Percentiles rank a stretch among this genome's conserved stretches.
These are phyloP conservation scores for Myxozyma monticola DNA, from an alignment of 805 yeast species.

Conservation along the genomic window DNA sequence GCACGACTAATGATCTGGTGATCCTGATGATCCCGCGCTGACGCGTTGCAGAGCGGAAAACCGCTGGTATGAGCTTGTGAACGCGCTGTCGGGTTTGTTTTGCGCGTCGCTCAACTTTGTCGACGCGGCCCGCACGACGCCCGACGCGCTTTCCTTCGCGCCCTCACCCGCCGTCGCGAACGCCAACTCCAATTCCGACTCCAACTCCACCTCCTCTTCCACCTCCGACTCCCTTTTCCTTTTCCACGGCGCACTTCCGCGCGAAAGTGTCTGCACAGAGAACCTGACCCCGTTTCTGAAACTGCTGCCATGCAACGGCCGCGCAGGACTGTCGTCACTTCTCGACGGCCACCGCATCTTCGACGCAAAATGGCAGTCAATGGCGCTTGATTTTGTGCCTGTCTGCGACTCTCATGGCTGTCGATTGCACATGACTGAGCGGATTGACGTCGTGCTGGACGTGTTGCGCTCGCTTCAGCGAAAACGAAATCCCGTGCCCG, in stretches of 20 bases:
- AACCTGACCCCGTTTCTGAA: constrained; percentile 91
- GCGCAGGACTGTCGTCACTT: constrained; percentile 79
- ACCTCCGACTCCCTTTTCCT: constrained; percentile 2
- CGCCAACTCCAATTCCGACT: no score
- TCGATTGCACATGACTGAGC: constrained; percentile 57
- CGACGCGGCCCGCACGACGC: constrained; percentile 72
- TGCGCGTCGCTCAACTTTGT: constrained; percentile 93
- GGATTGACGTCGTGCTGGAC: constrained; percentile 71
- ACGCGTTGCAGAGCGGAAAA: constrained; percentile 37
- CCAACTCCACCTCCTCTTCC: constrained; percentile 6
- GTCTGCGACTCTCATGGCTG: constrained; percentile 50
- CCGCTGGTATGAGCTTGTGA: constrained; percentile 68
- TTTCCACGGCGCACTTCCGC: constrained; percentile 83
- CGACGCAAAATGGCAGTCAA: constrained; percentile 90
- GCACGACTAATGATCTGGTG: background rate
- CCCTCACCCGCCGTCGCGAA: background rate
- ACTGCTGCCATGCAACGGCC: constrained; percentile 87
- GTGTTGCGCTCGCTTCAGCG: constrained; percentile 67
- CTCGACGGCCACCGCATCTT: constrained; percentile 74
- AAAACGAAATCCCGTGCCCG: constrained; percentile 65
- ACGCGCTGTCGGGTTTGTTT: constrained; percentile 82
- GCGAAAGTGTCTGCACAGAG: constrained; percentile 96
- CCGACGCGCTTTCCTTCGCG: constrained; percentile 46
- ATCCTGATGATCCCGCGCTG: no score
- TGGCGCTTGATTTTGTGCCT: constrained; percentile 79